A percentile compares a stretch with the other conserved stretches of the same genome.
Evolutionary conservation across 2,329 filamentous ascomycete species (phyloP).

Genomic region (Arthrobotrys musiformis): DNA sequence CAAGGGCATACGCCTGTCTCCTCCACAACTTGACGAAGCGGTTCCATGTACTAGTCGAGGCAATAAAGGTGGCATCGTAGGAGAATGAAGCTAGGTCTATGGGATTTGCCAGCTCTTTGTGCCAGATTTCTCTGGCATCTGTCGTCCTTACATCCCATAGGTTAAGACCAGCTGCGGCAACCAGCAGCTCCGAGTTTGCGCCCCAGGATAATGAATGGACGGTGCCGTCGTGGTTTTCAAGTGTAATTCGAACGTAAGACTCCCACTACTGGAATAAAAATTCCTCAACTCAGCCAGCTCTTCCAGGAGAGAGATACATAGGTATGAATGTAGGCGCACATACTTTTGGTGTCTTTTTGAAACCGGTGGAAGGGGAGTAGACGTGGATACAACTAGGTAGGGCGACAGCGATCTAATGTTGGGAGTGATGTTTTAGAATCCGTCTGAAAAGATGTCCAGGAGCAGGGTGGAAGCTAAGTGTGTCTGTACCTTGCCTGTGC

Average conservation of each 20-base stretch:
- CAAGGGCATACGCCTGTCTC: conserved; percentile 81
- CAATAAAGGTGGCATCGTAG: conserved; percentile 86
- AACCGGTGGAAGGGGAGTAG: conserved; percentile 30
- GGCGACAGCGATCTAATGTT: conserved; percentile 22
- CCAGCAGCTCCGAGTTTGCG: conserved; percentile 81
- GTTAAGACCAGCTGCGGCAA: conserved; percentile 78
- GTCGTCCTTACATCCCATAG: conserved; percentile 64
- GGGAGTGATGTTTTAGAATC: conserved; percentile 5
- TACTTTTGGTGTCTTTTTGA: conserved; percentile 37
- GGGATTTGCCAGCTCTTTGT: conserved; percentile 76
- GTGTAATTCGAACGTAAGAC: conserved; percentile 68
- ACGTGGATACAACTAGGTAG: conserved; percentile 46
- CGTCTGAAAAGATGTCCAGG: conserved; percentile 68
- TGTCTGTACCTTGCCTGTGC: conserved; percentile 84
- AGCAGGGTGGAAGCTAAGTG: background rate
- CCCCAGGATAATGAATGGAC: conserved; percentile 84
- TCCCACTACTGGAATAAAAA: conserved; percentile 67
- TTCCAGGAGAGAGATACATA: background rate
- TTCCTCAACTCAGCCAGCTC: conserved; percentile 30
- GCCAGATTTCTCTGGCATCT: conserved; percentile 74
- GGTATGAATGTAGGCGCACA: conserved; percentile 8
- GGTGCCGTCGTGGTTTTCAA: conserved; percentile 67
- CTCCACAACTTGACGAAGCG: conserved; percentile 92
- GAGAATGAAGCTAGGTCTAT: conserved; percentile 81
- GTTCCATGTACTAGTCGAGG: conserved; percentile 81